Evolutionary conservation across 805 yeast genomes (phyloP), one percentile per base, ranked within the genome.

Genomic region (Candida suzukii): DNA sequence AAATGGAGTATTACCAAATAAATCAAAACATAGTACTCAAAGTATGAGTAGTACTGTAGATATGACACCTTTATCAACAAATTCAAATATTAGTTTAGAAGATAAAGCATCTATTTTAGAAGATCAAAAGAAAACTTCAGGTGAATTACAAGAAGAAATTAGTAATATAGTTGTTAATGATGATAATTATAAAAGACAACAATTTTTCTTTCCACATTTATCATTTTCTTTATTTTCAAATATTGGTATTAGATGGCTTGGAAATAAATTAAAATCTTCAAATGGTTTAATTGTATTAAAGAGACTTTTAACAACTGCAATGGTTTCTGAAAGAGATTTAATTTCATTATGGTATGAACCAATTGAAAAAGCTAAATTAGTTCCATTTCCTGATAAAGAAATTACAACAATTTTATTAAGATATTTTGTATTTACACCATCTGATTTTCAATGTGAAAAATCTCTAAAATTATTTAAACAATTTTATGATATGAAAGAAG

Each of bases 201-300:
- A 10, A 5, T 60, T 48, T 40, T 47, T 52, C 39, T 56, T 51
- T 11, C 42, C 53, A 6, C 64, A 64, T 39, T 48, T 61, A 1
- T 51, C 66, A 1, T 54, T 71, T 39, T 66, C 74, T 1, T 45
- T 71, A n/a, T 60, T 71, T 36, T 64, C 73, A 6, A 49, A 57
- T 3, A 44, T 50, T 30, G 77, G 78, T 11, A 29, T 72, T 7
- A 49, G 52, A 31, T 68, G 76, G 74, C 46, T 73, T 10, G 51
- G 54, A 11, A 41, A 41, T 12, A 43, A 45, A 16, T 24, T 59
- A 19, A 42, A 51, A 21, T 35, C 53, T 31, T 41, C 46, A 1
- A 37, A 41, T 3, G 31, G 41, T 8, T 30, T 58, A 18, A 21
- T 36, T 8, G 62, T 58, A 2, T 56, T 66, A 34, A 46, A 49